phyloP scores from a whole-genome alignment of 129 eudicot genomes.

The Mikania micrantha region DNA sequence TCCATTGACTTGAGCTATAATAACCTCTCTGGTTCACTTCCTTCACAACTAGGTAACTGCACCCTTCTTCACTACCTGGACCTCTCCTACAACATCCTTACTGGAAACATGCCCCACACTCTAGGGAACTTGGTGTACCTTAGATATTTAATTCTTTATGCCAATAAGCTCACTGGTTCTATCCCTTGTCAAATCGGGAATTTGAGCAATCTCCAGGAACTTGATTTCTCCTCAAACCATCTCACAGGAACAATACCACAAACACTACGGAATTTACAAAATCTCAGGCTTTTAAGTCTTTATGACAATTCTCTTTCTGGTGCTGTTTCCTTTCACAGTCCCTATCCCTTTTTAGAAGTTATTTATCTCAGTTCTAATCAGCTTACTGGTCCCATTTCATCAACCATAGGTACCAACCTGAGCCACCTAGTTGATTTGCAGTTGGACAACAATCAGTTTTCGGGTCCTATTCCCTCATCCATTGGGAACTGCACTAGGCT shows the following conservation, averaged over 20 bases:
- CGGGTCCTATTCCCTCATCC: conserved; percentile 53
- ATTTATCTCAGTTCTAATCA: conserved; percentile 49
- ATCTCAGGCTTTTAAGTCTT: conserved; percentile 26
- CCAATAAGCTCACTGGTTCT: conserved; percentile 36
- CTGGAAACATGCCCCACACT: conserved; percentile 42
- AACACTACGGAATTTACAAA: conserved; percentile 33
- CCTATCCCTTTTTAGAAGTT: conserved; percentile 27
- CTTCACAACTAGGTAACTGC: conserved; percentile 44
- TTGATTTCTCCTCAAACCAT: conserved; percentile 40
- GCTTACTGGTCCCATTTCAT: conserved; percentile 56
- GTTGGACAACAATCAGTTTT: conserved; percentile 40
- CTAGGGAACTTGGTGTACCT: conserved; percentile 38
- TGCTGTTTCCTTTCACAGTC: conserved; percentile 35
- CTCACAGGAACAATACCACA: conserved; percentile 52
- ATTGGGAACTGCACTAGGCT: conserved; percentile 52
- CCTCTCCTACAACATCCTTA: conserved; percentile 27
- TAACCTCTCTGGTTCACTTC: conserved; percentile 44
- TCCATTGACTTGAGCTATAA: conserved; percentile 45
- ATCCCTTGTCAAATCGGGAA: conserved; percentile 49
- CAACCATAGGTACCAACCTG: conserved; percentile 39
- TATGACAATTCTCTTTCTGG: conserved; percentile 42
- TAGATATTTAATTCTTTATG: conserved; percentile 18
- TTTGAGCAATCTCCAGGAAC: conserved; percentile 29
- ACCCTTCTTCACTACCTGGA: conserved; percentile 43
- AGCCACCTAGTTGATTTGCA: conserved; percentile 27